Base-by-base conservation (phyloP, 805 yeast genomes). In the Spencermartinsiella europaea region DNA sequence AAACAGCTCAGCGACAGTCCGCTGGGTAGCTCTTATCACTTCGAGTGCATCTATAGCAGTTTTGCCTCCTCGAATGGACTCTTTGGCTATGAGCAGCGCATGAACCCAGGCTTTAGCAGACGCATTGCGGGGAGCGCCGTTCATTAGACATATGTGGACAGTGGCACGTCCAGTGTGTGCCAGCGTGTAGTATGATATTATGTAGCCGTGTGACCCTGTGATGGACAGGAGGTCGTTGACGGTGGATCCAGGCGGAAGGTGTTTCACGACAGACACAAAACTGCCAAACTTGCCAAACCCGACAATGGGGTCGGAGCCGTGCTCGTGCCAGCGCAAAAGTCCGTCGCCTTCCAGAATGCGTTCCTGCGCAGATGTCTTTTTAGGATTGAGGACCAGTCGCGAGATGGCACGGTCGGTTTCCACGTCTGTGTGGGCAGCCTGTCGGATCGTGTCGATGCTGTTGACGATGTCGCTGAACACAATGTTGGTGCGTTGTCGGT, bases 401-500 rank as follows among this genome's bases (percentile, higher is more conserved):
- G 55, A 47, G 21, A 51, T 19, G 14, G 56, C 50, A 16, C 20
- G 39, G 3, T 49, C 42, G 15, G 50, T 34, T 21, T 49, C 49
- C 5, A 40, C 39, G 34, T 45, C 52, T 12, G 51, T 31, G 22
- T 40, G 21, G 15, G 40, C 31, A 4, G 48, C 37, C 16, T 43
- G 48, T 33, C 53, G 50, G 21, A 57, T 28, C 40, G 53, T 59
- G 3, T 49, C 49, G 35, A 54, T 46, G 14, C 54, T 39, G 19
- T 38, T 40, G 21, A 55, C 44, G 40, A 54, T 45, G 38, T 55
- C 60, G 34, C 64, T 48, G 45, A 65, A 61, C 20, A 64, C 54
- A 28, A 65, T 54, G 44, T 57, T 62, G 7, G 67, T 40, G 4
- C 69, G 52, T 42, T 65, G 69, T 4, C 69, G 53, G 47, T 65